Percentiles rank a stretch among this genome's conserved stretches.
Conservation (phyloP, 2,329 filamentous ascomycete species). For the Thielaviopsis euricoi region DNA sequence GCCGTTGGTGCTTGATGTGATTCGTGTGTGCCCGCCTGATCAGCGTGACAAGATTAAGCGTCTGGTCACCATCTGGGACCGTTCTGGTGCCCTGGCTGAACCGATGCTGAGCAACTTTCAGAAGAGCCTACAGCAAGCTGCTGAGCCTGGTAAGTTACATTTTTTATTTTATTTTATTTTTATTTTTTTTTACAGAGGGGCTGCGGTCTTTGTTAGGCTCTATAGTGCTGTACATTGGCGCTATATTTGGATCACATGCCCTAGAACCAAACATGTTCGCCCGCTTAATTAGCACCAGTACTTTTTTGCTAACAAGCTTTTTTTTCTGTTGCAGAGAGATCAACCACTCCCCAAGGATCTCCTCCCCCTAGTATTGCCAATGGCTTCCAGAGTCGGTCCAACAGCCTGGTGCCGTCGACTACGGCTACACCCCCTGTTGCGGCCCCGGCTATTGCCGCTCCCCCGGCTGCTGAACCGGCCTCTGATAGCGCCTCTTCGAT, state of each 20-base stretch:
- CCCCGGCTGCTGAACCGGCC: slow-evolving; percentile 18
- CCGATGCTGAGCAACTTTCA: slow-evolving; percentile 70
- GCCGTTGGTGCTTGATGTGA: slow-evolving; percentile 86
- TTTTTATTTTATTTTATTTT: background rate
- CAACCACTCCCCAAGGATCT: slow-evolving; percentile 55
- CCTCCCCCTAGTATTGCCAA: slow-evolving; percentile 32
- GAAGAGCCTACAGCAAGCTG: slow-evolving; percentile 51
- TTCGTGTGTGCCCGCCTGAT: slow-evolving; percentile 72
- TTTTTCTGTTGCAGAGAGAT: slow-evolving; percentile 32
- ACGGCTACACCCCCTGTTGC: slow-evolving; percentile 21
- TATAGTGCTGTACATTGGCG: background rate
- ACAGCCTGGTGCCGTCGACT: slow-evolving; percentile 14
- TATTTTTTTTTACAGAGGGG: background rate
- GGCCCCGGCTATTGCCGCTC: slow-evolving; percentile 14
- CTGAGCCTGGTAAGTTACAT: slow-evolving; percentile 44
- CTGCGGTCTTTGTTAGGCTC: background rate
- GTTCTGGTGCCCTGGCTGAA: slow-evolving; percentile 75
- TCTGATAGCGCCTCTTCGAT: slow-evolving; percentile 42
- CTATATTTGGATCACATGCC: background rate
- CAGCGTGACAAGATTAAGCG: slow-evolving; percentile 95
- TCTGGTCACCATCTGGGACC: slow-evolving; percentile 95
- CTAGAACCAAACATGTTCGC: background rate
- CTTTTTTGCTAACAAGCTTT: slow-evolving; percentile 1
- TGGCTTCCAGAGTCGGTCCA: slow-evolving; percentile 18
- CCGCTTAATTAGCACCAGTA: background rate